These are phyloP conservation scores for Hordeum marinum DNA, from an alignment of 176 grass and related monocot genomes.

Conservation along the genomic window DNA sequence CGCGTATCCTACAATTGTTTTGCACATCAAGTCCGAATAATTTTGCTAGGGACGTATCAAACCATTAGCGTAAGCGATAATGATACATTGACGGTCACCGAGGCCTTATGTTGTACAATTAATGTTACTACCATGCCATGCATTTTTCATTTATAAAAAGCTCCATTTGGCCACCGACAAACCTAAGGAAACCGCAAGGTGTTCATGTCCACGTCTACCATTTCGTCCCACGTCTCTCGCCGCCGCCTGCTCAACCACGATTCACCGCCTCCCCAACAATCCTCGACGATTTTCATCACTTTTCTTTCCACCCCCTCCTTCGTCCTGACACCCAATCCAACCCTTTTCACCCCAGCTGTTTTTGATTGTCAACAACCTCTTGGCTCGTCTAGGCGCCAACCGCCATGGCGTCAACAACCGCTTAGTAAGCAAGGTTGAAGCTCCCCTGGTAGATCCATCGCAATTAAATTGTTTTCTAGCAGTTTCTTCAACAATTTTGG, in stretches of 20 bases:
- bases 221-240: neutral
- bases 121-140: neutral
- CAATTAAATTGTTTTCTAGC: too few species aligned
- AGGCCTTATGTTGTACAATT: neutral
- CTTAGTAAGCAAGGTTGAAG: neutral
- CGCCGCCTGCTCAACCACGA: neutral
- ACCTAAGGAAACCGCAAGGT: neutral
- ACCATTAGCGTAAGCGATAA: neutral
- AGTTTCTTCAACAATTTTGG: too few species aligned
- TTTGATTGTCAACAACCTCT: neutral
- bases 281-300: neutral
- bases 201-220: neutral
- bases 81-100: neutral
- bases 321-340: accelerated
- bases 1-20: neutral
- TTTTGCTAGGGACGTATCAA: neutral
- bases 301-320: neutral
- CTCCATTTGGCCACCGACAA: neutral
- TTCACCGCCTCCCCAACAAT: neutral
- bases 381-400: neutral
- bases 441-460: accelerated
- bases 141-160: too few species aligned
- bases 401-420: neutral
- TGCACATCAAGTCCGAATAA: neutral
- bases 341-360: neutral